Percentiles rank a stretch among this genome's conserved stretches.
phyloP scores from a whole-genome alignment of 2,329 filamentous ascomycete genomes.

The Coleophoma cylindrospora region DNA sequence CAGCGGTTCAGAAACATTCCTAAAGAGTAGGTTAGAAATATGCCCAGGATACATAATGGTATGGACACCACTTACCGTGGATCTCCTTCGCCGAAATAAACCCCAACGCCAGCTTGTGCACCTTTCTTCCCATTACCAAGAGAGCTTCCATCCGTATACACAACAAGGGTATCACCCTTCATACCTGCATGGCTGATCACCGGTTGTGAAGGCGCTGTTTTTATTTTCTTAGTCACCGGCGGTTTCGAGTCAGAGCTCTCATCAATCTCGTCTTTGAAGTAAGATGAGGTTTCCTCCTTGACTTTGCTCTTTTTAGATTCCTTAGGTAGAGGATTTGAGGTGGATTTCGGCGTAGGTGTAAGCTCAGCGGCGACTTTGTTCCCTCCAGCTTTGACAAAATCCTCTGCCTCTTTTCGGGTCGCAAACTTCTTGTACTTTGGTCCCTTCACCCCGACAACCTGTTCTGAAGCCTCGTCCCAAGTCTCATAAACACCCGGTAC shows the following conservation, averaged over 20 bases:
- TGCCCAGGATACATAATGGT: no score
- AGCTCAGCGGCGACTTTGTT: conserved; percentile 9
- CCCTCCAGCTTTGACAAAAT: conserved; percentile 55
- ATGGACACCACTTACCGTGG: conserved; percentile 34
- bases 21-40: conserved; percentile 25
- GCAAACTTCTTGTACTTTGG: conserved; percentile 66
- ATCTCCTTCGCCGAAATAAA: conserved; percentile 56
- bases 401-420: conserved; percentile 67
- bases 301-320: conserved; percentile 31
- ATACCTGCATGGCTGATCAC: neutral
- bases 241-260: neutral
- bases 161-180: conserved; percentile 25
- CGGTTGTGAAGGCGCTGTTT: neutral
- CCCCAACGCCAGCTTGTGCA: conserved; percentile 56
- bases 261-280: conserved; percentile 7
- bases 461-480: conserved; percentile 66
- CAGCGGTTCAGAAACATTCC: conserved; percentile 41
- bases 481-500: conserved; percentile 54
- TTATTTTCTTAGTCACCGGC: conserved; percentile 12
- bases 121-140: conserved; percentile 50
- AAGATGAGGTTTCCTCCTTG: conserved; percentile 20
- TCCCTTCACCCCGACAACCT: conserved; percentile 69
- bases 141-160: conserved; percentile 62
- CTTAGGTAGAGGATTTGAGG: no score
- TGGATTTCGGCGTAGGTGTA: conserved; percentile 9